These are phyloP conservation scores for Meyerozyma carpophila DNA, from an alignment of 1,139 yeast genomes.

Conservation along the genomic window DNA sequence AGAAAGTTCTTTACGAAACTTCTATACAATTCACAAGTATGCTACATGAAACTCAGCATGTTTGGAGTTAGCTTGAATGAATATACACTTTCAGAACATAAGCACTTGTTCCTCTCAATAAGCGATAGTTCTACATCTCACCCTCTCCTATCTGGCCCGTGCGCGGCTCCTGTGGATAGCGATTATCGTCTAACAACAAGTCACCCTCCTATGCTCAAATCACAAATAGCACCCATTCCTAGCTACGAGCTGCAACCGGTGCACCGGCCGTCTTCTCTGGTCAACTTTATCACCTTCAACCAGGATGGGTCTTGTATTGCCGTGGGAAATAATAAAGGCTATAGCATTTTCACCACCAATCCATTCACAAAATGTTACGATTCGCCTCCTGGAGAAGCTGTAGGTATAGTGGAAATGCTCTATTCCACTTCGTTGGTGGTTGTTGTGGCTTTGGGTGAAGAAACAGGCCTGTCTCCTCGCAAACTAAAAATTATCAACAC, in stretches of 20 bases:
- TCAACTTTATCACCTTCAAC: constrained; percentile 71
- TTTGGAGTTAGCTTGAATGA: too few species aligned
- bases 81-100: background rate
- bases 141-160: too few species aligned
- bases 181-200: background rate
- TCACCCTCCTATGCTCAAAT: constrained; percentile 3
- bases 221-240: constrained; percentile 2
- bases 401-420: constrained; percentile 82
- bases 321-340: constrained; percentile 73
- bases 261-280: constrained; percentile 7
- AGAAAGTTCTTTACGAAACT: too few species aligned
- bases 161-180: background rate
- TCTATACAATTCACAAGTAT: too few species aligned
- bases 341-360: constrained; percentile 79
- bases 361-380: constrained; percentile 83
- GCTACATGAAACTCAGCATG: too few species aligned
- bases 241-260: background rate
- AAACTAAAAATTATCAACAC: constrained; percentile 79
- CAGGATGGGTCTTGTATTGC: constrained; percentile 90
- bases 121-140: too few species aligned
- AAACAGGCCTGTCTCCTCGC: constrained; percentile 73
- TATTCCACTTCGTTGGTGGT: constrained; percentile 86
- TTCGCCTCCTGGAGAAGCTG: constrained; percentile 44
- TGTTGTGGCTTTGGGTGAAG: constrained; percentile 83
- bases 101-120: background rate